A percentile compares a stretch with the other conserved stretches of the same genome.
Conservation (phyloP, 768 basidiomycete genomes). For the Cystofilobasidium capitatum region DNA sequence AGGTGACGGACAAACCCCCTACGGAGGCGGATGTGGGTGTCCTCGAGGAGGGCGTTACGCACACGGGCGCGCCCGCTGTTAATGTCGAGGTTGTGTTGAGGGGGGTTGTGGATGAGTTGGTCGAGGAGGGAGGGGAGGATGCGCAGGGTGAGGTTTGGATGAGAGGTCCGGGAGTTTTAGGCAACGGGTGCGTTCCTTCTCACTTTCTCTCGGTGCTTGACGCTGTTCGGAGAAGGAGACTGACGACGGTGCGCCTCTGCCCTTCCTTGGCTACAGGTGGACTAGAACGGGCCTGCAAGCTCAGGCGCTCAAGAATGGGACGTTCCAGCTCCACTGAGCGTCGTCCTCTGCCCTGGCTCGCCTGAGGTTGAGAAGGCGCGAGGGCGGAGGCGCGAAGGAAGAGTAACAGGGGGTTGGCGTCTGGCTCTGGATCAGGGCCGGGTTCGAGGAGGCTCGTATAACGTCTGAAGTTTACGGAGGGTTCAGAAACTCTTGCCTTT, state of each 20-base stretch:
- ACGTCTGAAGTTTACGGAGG: too few species aligned
- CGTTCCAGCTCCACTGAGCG: slow-evolving; percentile 7
- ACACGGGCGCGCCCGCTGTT: slow-evolving; percentile 52
- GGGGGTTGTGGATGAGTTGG: slow-evolving; percentile 53
- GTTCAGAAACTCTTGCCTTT: too few species aligned
- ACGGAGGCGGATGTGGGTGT: not conserved
- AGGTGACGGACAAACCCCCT: not conserved
- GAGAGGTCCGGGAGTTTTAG: slow-evolving; percentile 17
- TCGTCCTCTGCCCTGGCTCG: too few species aligned
- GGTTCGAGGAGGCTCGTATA: too few species aligned
- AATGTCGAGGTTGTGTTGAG: slow-evolving; percentile 77
- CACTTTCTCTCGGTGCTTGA: not conserved
- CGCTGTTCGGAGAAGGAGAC: not conserved
- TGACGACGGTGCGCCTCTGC: too few species aligned
- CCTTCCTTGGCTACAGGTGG: not conserved
- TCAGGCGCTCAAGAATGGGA: slow-evolving; percentile 15
- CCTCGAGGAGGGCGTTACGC: slow-evolving; percentile 47
- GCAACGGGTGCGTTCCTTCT: slow-evolving; percentile 8
- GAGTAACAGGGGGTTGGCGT: too few species aligned
- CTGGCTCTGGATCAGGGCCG: too few species aligned
- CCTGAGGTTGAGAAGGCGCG: too few species aligned
- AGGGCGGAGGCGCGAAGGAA: too few species aligned
- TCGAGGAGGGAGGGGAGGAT: slow-evolving; percentile 49
- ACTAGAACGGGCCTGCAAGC: slow-evolving; percentile 10
- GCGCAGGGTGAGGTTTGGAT: slow-evolving; percentile 17